phyloP scores from a whole-genome alignment of 495 filamentous ascomycete species.

The Melanomma pulvis-pyrius region DNA sequence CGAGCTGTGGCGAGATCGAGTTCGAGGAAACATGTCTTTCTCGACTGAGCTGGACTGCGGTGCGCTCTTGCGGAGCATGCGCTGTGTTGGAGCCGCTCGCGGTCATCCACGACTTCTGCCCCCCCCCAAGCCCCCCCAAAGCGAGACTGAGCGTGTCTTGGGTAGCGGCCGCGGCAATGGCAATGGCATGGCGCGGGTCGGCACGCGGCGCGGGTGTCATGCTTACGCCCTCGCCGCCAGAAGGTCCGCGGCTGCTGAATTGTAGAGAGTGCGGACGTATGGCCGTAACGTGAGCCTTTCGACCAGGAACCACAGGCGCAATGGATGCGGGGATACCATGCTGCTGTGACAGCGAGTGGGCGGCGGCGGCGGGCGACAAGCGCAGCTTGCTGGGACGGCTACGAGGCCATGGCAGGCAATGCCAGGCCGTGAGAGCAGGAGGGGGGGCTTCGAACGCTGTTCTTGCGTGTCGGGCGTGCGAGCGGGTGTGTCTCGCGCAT shows the following conservation, averaged over 20 bases:
- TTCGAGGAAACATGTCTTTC: slow-evolving; percentile 33
- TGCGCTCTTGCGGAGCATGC: neutral
- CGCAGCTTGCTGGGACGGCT: neutral
- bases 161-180: neutral
- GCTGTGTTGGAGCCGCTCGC: neutral
- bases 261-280: neutral
- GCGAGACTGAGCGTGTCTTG: slow-evolving; percentile 19
- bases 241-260: neutral
- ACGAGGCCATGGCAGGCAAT: neutral
- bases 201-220: neutral
- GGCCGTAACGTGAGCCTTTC: neutral
- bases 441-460: neutral
- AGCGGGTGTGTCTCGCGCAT: neutral
- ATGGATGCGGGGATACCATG: slow-evolving; percentile 22
- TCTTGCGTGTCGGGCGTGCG: neutral
- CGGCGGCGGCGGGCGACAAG: neutral
- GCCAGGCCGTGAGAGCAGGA: neutral
- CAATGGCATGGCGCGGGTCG: neutral
- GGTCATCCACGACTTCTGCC: slow-evolving; percentile 31
- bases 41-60: neutral
- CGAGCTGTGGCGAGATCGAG: slow-evolving; percentile 35
- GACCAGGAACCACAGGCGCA: slow-evolving; percentile 16
- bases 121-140: slow-evolving; percentile 26
- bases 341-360: neutral
- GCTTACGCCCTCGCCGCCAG: neutral